Evolutionary conservation across 1,284 basidiomycete species (phyloP), one percentile per base, ranked within the genome.

Genomic region (Volvariella volvacea): DNA sequence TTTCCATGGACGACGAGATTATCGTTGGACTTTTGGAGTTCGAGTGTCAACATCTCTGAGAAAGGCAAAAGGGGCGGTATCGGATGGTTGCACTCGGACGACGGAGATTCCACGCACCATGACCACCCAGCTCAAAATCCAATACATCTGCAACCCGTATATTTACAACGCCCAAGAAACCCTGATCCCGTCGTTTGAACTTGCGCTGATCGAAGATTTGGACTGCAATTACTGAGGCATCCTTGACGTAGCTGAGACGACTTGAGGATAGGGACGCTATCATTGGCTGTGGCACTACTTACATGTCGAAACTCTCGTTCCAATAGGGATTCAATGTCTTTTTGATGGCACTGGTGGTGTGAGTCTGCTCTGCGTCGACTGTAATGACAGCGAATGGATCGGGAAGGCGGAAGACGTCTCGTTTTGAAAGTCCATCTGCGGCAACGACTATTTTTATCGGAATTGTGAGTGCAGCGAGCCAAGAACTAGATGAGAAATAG

Each of bases 181-280:
- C 92, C 61, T 96, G 92, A 64, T 96, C 92, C 64, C 84, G 84
- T 66, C 89, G 77, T 72, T 95, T 96, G 71, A 96, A 96, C 68
- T 95, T 96, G 64, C 91, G 85, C 68, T 96, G 93, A 65, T 97
- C 93, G 56, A 96, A 96, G 58, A 96, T 92, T 66, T 97, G 93
- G 2, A 97, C 90, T 3, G 90, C 88, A 36, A 97, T 76, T 39
- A 94, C 83, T 20, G 91, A 94, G 2, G 88, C 87, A 58, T 95
- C 92, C 62, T 86, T 90, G 59, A 95, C 92, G 40, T 78, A 83
- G 55, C 88, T 92, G 41, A 37, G 28, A 49, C 41, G 32, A 28
- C 41, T 22, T 39, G 46, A 41, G 41, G 47, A 42, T 52, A 39
- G 50, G 44, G 46, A 22, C 39, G 31, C 12, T 17, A 42, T 25